These are phyloP conservation scores for Spirogloea muscicola DNA, from an alignment of 139 green algal species.

Conservation along the genomic window DNA sequence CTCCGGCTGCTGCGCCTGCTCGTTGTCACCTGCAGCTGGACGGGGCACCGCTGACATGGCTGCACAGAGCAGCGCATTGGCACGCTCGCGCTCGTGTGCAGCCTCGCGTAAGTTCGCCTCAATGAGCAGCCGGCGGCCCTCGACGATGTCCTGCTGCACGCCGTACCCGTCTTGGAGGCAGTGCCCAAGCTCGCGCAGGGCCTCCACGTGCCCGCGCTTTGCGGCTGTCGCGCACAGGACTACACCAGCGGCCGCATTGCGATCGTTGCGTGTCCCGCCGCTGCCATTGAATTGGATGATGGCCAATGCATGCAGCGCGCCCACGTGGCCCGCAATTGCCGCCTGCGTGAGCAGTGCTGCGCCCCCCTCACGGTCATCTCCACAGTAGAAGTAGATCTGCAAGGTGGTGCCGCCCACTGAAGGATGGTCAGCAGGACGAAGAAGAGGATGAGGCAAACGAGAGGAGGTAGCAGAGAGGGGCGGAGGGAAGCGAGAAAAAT, in stretches of 20 bases:
- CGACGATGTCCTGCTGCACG: neutral
- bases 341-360: constrained; percentile 24
- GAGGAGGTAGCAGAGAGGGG: neutral
- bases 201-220: neutral
- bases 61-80: no score
- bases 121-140: constrained; percentile 6
- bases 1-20: no score
- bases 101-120: constrained; percentile 2
- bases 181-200: constrained; percentile 44
- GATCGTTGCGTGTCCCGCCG: constrained; percentile 21
- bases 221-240: constrained; percentile 26
- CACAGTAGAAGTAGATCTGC: constrained; percentile 42
- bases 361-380: constrained; percentile 18
- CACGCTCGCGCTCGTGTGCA: no score
- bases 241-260: constrained; percentile 13
- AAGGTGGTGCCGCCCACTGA: neutral
- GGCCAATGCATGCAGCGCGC: constrained; percentile 26
- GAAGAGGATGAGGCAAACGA: no score
- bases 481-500: neutral
- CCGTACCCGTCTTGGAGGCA: constrained; percentile 39
- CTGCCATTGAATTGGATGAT: constrained; percentile 51
- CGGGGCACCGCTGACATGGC: no score
- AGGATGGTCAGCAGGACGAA: neutral
- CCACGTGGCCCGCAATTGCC: constrained; percentile 21
- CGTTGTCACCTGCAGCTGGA: no score